Evolutionary conservation across 768 basidiomycete species (phyloP).

Genomic region (Leccinum sublutescens): DNA sequence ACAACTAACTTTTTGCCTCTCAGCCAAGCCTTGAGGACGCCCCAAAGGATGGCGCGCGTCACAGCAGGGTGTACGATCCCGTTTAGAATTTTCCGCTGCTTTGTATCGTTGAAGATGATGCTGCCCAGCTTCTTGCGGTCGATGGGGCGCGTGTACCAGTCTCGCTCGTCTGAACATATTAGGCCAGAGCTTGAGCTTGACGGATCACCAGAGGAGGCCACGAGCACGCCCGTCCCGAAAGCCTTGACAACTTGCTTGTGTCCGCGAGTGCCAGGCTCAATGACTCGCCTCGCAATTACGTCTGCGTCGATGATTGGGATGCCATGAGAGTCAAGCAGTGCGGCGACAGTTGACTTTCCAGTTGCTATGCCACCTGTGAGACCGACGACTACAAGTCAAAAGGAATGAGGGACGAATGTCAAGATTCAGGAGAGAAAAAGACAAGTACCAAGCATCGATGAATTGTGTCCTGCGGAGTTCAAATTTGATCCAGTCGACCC

Average conservation of each 20-base stretch:
- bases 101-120: slow-evolving; percentile 80
- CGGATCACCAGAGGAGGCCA: slow-evolving; percentile 21
- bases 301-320: slow-evolving; percentile 95
- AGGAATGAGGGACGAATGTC: not conserved
- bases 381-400: slow-evolving; percentile 66
- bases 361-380: slow-evolving; percentile 96
- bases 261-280: slow-evolving; percentile 77
- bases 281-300: slow-evolving; percentile 79
- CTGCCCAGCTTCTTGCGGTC: slow-evolving; percentile 81
- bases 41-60: slow-evolving; percentile 69
- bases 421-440: not conserved
- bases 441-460: slow-evolving; percentile 18
- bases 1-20: slow-evolving; percentile 76
- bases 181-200: not conserved
- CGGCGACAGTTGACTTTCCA: slow-evolving; percentile 92
- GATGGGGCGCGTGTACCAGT: slow-evolving; percentile 57
- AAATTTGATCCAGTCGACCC: too few relatives aligned
- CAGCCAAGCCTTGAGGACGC: slow-evolving; percentile 69
- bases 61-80: slow-evolving; percentile 90
- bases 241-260: slow-evolving; percentile 61
- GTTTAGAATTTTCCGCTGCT: slow-evolving; percentile 72
- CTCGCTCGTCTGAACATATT: not conserved
- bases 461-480: too few relatives aligned
- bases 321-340: slow-evolving; percentile 57
- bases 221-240: slow-evolving; percentile 73